Base-by-base conservation (phyloP, 2,329 filamentous ascomycete genomes). In the Calonectria fujianensis region DNA sequence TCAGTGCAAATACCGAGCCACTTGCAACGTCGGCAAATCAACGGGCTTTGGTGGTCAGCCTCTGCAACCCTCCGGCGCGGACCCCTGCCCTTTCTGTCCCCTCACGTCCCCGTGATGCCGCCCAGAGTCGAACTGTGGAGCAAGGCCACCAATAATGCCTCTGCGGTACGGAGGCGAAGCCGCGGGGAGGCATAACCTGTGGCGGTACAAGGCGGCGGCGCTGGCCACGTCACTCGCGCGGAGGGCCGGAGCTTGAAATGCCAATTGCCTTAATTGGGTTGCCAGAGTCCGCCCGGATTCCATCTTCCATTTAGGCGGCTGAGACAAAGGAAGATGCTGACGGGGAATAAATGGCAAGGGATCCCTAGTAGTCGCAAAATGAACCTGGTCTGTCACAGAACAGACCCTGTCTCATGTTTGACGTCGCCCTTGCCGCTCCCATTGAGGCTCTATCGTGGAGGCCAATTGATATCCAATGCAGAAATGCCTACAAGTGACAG, bases 211-310 rank as follows among this genome's bases (percentile, higher is more conserved):
- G 57, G 57, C 57, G 37, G 35, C 57, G 37, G 27, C 57, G 24
- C 24, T 63, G n/a, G 57, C 39, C 57, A 63, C 57, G 57, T 63
- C 57, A 63, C 35, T 63, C 57, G 37, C 35, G 35, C 57, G 11
- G 14, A 63, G 32, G 39, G 16, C 9, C 27, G 57, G 16, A 18
- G 9, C 4, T 63, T 63, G n/a, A 63, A 63, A 63, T 63, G 35
- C 57, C 24, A 37, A 37, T 63, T 63, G 35, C 57, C 57, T 16
- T 16, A 63, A 41, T 13, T 27, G 57, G 24, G 27, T 39, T 63
- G 45, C 45, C 45, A 48, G 7, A 13, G 1, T 27, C 29, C 37
- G 9, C 27, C 39, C 14, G 4, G 16, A 5, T 29, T 20, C 24
- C 37, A 29, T 63, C n/a, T 4, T 29, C 27, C 52, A 35, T n/a